Conservation (phyloP, 192 early-diverging fungal species). For the Entomortierella parvispora region DNA sequence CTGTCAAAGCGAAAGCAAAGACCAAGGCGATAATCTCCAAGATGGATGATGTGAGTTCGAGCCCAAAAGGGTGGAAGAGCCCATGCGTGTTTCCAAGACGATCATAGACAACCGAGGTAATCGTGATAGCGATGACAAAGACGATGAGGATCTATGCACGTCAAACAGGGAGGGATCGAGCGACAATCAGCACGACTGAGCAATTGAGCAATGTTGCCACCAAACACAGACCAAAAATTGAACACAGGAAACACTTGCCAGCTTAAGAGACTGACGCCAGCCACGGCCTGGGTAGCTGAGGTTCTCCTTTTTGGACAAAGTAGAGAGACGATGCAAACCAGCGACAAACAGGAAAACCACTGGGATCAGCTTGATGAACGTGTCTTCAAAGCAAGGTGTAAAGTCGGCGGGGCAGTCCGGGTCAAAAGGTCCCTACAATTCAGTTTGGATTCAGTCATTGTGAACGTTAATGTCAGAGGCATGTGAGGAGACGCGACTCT, state of each 20-base stretch:
- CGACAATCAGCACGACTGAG: background rate
- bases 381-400: conserved; percentile 56
- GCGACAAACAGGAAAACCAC: conserved; percentile 16
- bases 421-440: conserved; percentile 55
- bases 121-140: conserved; percentile 11
- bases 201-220: background rate
- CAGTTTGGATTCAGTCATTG: too few relatives aligned
- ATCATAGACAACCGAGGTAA: background rate
- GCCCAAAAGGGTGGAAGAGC: conserved; percentile 8
- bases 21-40: conserved; percentile 11
- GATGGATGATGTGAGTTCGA: conserved; percentile 20
- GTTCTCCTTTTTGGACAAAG: conserved; percentile 5
- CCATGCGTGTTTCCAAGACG: background rate
- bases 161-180: background rate
- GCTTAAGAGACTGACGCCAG: conserved; percentile 36
- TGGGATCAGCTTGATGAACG: conserved; percentile 16
- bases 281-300: conserved; percentile 16
- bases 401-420: conserved; percentile 46
- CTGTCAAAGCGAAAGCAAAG: conserved; percentile 54
- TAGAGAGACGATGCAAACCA: conserved; percentile 15
- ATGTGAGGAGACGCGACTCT: too few relatives aligned
- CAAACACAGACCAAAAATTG: background rate
- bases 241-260: conserved; percentile 6
- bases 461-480: background rate
- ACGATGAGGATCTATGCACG: conserved; percentile 14